These are phyloP conservation scores for Ceratobasidium papillatum DNA, from an alignment of 1,284 basidiomycete species.

Conservation along the genomic window DNA sequence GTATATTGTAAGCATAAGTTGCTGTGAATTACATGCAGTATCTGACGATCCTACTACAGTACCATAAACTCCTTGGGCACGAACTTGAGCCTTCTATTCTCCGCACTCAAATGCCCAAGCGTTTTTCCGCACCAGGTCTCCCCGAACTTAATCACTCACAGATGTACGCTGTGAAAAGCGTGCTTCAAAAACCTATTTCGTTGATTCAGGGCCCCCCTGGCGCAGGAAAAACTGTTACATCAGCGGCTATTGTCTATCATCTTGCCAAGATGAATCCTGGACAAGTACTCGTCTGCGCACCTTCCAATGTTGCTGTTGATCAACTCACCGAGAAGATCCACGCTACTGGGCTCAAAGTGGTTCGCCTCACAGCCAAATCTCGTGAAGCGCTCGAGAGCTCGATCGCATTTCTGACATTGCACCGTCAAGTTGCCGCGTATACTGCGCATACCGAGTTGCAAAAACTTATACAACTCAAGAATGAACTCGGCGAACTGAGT, in stretches of 20 bases:
- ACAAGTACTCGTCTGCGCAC: conserved; percentile 98
- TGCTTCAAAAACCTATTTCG: conserved; percentile 97
- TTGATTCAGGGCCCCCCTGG: conserved; percentile 99
- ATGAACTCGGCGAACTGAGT: conserved; percentile 95
- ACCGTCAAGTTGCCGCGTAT: conserved; percentile 97
- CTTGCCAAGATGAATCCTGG: conserved; percentile 99
- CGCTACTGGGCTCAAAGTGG: conserved; percentile 94
- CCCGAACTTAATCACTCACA: conserved; percentile 99
- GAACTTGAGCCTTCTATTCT: conserved; percentile 92
- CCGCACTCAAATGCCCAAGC: conserved; percentile 92
- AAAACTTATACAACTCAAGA: conserved; percentile 97
- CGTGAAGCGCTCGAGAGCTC: conserved; percentile 96
- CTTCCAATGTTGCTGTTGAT: conserved; percentile 99
- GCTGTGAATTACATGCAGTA: background rate
- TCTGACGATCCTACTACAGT: conserved; percentile 59
- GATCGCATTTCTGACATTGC: conserved; percentile 92
- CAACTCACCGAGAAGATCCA: conserved; percentile 99
- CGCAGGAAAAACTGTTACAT: conserved; percentile 99
- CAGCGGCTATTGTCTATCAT: conserved; percentile 99
- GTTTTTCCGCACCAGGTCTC: conserved; percentile 95
- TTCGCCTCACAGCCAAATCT: conserved; percentile 96
- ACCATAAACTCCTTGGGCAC: conserved; percentile 97
- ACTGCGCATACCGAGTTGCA: conserved; percentile 94
- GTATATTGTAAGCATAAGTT: conserved; percentile 76
- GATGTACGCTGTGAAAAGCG: conserved; percentile 99